Conservation (phyloP, 495 filamentous ascomycete genomes). For the Pyronema domesticum region DNA sequence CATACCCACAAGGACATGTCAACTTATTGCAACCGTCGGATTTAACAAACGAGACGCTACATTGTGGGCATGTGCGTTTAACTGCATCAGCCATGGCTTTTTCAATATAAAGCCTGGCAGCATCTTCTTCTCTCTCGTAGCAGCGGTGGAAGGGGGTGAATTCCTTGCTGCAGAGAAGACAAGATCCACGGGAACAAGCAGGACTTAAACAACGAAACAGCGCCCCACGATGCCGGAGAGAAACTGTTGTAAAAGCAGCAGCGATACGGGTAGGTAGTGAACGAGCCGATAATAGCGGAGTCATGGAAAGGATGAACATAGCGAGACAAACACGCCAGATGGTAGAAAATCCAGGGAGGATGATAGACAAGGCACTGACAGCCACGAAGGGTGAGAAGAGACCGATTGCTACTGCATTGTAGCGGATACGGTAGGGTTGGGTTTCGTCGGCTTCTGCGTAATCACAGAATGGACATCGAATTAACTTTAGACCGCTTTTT, state of each 20-base stretch:
- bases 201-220: conserved; percentile 55
- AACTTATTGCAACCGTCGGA: conserved; percentile 87
- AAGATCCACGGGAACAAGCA: conserved; percentile 49
- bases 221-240: conserved; percentile 8
- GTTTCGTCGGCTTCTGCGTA: conserved; percentile 79
- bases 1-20: conserved; percentile 91
- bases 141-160: conserved; percentile 55
- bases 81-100: conserved; percentile 80
- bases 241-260: neutral
- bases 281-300: conserved; percentile 1
- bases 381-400: conserved; percentile 18
- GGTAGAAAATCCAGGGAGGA: neutral
- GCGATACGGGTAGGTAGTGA: neutral
- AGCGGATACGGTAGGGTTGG: conserved; percentile 39
- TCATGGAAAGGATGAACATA: conserved; percentile 22
- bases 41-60: conserved; percentile 81
- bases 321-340: conserved; percentile 2
- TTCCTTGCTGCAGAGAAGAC: conserved; percentile 49
- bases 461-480: conserved; percentile 75
- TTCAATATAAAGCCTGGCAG: conserved; percentile 74
- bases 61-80: conserved; percentile 86
- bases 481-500: conserved; percentile 51
- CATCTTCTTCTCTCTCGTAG: conserved; percentile 43
- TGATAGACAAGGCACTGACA: neutral
- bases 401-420: conserved; percentile 24